A percentile compares a stretch with the other conserved stretches of the same genome.
Evolutionary conservation across 169 alveolate species (phyloP).

Genomic region (Plasmodium inui): DNA sequence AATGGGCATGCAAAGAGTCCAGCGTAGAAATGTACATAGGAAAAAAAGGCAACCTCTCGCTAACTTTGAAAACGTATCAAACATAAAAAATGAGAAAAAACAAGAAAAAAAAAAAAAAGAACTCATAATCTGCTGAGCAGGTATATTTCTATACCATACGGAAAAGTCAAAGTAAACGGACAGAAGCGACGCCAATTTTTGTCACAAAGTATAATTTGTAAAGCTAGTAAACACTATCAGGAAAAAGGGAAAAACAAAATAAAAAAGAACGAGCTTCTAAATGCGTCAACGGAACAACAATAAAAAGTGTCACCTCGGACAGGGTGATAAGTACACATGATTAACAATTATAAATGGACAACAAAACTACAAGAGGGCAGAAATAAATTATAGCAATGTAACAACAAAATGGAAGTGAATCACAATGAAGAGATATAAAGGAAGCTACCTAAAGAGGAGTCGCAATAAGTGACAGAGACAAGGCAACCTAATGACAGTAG

Average conservation of each 20-base stretch:
- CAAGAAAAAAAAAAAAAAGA: background rate
- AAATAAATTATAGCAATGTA: background rate
- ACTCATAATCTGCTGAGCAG: background rate
- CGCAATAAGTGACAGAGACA: background rate
- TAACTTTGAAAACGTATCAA: background rate
- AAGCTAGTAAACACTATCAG: background rate
- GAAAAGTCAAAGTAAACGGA: background rate
- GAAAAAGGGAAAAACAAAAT: background rate
- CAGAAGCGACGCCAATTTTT: background rate
- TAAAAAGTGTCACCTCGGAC: background rate
- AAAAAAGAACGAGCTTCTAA: background rate
- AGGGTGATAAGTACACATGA: background rate
- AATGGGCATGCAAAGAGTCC: background rate
- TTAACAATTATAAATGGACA: background rate
- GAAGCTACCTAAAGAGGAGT: background rate
- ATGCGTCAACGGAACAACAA: background rate
- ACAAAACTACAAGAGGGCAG: background rate
- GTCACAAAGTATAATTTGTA: background rate
- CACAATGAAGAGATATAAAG: background rate
- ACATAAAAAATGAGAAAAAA: background rate
- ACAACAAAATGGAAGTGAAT: background rate
- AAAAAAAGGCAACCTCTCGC: background rate
- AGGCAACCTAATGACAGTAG: background rate
- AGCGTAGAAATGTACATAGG: background rate
- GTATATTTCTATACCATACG: conserved; percentile 1